phyloP scores from a whole-genome alignment of 1,284 basidiomycete species.

The Heliocybe sulcata region DNA sequence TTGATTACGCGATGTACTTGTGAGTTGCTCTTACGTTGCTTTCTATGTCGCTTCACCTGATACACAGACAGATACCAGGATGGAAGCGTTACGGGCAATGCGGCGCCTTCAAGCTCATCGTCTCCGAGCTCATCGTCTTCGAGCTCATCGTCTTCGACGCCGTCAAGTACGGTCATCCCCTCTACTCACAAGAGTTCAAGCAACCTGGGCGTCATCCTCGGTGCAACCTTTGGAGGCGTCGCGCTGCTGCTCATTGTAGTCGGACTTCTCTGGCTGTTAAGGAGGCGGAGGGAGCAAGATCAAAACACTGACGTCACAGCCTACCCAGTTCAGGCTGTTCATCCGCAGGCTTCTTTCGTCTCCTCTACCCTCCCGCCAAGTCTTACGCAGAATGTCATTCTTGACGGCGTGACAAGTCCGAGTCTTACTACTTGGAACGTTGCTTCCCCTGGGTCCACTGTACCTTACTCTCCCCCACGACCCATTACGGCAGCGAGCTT shows the following conservation, averaged over 20 bases:
- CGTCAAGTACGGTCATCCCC: background rate
- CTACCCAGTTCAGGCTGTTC: too few species aligned
- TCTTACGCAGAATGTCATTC: too few species aligned
- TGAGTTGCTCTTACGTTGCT: background rate
- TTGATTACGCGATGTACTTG: conserved; percentile 8
- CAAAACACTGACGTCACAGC: too few species aligned
- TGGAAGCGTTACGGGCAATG: background rate
- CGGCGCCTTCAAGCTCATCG: background rate
- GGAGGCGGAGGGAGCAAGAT: background rate
- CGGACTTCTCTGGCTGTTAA: background rate
- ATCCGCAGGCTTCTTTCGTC: too few species aligned
- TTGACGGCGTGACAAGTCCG: too few species aligned
- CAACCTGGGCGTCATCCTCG: background rate
- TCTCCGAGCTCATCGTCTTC: background rate
- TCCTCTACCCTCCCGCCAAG: too few species aligned
- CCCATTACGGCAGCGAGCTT: background rate
- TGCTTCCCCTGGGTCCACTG: background rate
- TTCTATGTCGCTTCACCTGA: too few species aligned
- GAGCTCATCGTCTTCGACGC: background rate
- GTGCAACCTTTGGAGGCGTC: background rate
- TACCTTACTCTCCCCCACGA: background rate
- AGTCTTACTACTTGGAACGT: too few species aligned
- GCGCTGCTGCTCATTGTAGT: background rate
- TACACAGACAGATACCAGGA: background rate
- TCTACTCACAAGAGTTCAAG: background rate